Evolutionary conservation across 2,329 filamentous ascomycete species (phyloP).

Genomic region (Mariannaea sp.): DNA sequence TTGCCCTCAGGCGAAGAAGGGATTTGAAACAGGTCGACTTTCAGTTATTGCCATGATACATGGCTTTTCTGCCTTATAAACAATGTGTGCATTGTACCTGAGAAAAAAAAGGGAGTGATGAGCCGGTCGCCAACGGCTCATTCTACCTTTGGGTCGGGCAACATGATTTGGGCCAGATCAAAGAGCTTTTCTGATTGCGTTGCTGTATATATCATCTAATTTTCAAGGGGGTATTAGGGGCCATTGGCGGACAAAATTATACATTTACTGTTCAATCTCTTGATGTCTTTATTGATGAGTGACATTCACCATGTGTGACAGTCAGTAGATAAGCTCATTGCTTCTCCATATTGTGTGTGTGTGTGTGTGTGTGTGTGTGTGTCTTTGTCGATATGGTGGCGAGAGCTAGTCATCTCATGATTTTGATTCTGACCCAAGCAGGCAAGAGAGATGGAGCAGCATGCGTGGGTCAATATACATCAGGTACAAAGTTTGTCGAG

Average conservation of each 20-base stretch:
- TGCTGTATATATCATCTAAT: slow-evolving; percentile 39
- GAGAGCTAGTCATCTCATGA: too few species aligned
- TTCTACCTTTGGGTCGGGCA: slow-evolving; percentile 3
- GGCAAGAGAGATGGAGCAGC: too few species aligned
- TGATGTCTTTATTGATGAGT: not conserved
- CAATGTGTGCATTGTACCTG: slow-evolving; percentile 23
- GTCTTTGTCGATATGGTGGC: too few species aligned
- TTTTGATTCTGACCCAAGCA: too few species aligned
- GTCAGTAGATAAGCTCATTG: too few species aligned
- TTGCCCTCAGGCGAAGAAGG: slow-evolving; percentile 18
- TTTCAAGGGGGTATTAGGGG: slow-evolving; percentile 33
- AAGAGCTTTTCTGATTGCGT: slow-evolving; percentile 30
- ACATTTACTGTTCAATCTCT: slow-evolving; percentile 32
- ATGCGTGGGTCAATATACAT: too few species aligned
- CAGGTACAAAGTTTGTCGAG: too few species aligned
- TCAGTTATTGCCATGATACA: not conserved
- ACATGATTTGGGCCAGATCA: slow-evolving; percentile 24
- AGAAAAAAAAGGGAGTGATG: slow-evolving; percentile 4
- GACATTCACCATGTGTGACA: not conserved
- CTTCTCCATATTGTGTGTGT: too few species aligned
- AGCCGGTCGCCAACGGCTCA: slow-evolving; percentile 14
- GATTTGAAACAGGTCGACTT: slow-evolving; percentile 1
- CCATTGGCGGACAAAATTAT: slow-evolving; percentile 29
- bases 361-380: too few species aligned
- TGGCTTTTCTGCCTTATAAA: slow-evolving; percentile 9